A percentile compares a stretch with the other conserved stretches of the same genome.
phyloP scores from a whole-genome alignment of 2,329 filamentous ascomycete genomes.

The Coleophoma crateriformis region DNA sequence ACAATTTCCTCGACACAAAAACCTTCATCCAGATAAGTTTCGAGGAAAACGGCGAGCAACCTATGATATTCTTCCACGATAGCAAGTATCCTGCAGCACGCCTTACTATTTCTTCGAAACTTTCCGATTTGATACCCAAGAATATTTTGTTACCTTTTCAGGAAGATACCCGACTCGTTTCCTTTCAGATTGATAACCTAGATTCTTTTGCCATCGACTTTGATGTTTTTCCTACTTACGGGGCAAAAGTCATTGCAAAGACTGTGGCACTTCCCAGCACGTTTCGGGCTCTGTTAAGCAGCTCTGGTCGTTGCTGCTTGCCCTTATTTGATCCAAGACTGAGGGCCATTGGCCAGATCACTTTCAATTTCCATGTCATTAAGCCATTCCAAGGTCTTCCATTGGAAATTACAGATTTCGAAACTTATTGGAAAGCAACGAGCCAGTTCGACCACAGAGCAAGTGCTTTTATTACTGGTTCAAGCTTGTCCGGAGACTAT shows the following conservation, averaged over 20 bases:
- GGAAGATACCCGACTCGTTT: conserved; percentile 88
- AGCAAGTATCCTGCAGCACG: conserved; percentile 94
- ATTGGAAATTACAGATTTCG: conserved; percentile 94
- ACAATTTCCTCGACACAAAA: conserved; percentile 98
- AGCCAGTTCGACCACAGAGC: conserved; percentile 84
- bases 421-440: conserved; percentile 98
- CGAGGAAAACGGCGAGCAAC: conserved; percentile 65
- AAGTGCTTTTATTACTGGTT: conserved; percentile 86
- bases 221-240: conserved; percentile 95
- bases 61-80: conserved; percentile 93
- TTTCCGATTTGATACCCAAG: conserved; percentile 91
- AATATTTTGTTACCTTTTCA: conserved; percentile 94
- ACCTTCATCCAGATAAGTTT: conserved; percentile 93
- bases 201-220: conserved; percentile 94
- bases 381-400: conserved; percentile 92
- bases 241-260: conserved; percentile 94
- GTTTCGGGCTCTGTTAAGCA: conserved; percentile 71
- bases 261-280: conserved; percentile 85
- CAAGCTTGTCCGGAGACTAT: conserved; percentile 93
- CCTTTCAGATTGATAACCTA: conserved; percentile 92
- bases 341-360: conserved; percentile 87
- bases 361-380: conserved; percentile 92
- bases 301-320: conserved; percentile 74
- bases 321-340: conserved; percentile 90
- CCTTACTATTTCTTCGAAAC: conserved; percentile 92